phyloP scores from a whole-genome alignment of 805 yeast genomes.

The Candida takata region DNA sequence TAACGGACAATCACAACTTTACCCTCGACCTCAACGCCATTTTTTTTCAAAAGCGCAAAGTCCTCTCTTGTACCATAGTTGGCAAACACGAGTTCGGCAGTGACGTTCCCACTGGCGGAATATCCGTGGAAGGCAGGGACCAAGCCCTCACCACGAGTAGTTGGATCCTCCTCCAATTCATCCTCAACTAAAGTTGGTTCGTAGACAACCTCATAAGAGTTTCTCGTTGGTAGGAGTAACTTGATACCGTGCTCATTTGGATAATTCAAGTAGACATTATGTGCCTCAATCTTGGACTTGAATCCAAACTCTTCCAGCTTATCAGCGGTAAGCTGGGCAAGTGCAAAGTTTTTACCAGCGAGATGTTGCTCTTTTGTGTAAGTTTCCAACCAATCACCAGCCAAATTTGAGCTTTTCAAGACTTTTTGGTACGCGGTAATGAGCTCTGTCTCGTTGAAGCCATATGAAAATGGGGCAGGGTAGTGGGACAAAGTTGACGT shows the following conservation, averaged over 20 bases:
- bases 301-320: slow-evolving; percentile 59
- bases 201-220: slow-evolving; percentile 27
- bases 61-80: slow-evolving; percentile 64
- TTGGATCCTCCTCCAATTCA: slow-evolving; percentile 42
- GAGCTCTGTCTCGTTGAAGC: slow-evolving; percentile 2
- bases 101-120: slow-evolving; percentile 69
- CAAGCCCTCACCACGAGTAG: slow-evolving; percentile 34
- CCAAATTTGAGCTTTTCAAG: slow-evolving; percentile 26
- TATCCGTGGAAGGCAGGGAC: slow-evolving; percentile 75
- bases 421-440: slow-evolving; percentile 21
- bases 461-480: not conserved
- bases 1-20: slow-evolving; percentile 63
- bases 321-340: slow-evolving; percentile 52
- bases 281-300: slow-evolving; percentile 43
- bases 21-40: slow-evolving; percentile 45
- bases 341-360: slow-evolving; percentile 44
- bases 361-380: slow-evolving; percentile 51
- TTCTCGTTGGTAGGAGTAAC: slow-evolving; percentile 26
- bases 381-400: slow-evolving; percentile 46
- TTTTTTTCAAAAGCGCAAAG: slow-evolving; percentile 38
- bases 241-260: slow-evolving; percentile 50
- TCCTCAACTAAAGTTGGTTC: slow-evolving; percentile 51
- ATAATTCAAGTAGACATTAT: slow-evolving; percentile 55
- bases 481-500: no score
- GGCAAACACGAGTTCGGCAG: slow-evolving; percentile 57